Evolutionary conservation across 768 basidiomycete species (phyloP), one percentile per base, ranked within the genome.

Genomic region (Agaricus sinodeliciosus): DNA sequence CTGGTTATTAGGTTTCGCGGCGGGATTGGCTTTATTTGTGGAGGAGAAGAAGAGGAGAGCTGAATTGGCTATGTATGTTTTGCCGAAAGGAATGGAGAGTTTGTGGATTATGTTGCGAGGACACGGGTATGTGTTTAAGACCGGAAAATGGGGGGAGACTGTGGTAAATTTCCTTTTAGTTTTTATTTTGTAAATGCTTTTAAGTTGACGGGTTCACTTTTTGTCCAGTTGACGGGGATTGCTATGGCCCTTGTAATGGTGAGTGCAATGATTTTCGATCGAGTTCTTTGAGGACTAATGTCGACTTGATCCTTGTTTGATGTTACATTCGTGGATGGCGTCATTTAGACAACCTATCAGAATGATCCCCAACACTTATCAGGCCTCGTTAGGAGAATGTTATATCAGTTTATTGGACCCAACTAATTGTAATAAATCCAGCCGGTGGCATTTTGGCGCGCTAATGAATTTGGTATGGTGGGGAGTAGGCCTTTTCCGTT

Each of bases 211-310:
- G 25, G 3, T 22, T 22, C 22, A 1, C 22, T 28, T 56, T 27
- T 3, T 42, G 79, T 77, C 65, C 88, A 54, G 52, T 13, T 54
- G 43, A 82, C 83, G 7, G 82, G 85, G 5, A 69, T 84, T 34
- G 90, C 85, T 16, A 89, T 91, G 85, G 83, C 81, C 0, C 87
- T 93, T 87, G 84, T 92, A 25, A 92, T 93, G 90, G 85, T 82
- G 56, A 52, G 81, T 69, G 19, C 2, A 39, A 39, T 4, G 42
- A 31, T n/a, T 45, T 56, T 13, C 5, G 15, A 31, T 8, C 31
- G 11, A 31, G 11, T 3, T 31, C 7, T 31, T 7, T 31, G 31
- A 31, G 31, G 7, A 11, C 31, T 31, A 5, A 31, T 31, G 7
- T 31, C 6, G 11, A 8, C 2, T 22, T 22, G 22, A 1, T 22